A percentile compares a stretch with the other conserved stretches of the same genome.
phyloP scores from a whole-genome alignment of 768 basidiomycete genomes.

The Russula dissimulans region DNA sequence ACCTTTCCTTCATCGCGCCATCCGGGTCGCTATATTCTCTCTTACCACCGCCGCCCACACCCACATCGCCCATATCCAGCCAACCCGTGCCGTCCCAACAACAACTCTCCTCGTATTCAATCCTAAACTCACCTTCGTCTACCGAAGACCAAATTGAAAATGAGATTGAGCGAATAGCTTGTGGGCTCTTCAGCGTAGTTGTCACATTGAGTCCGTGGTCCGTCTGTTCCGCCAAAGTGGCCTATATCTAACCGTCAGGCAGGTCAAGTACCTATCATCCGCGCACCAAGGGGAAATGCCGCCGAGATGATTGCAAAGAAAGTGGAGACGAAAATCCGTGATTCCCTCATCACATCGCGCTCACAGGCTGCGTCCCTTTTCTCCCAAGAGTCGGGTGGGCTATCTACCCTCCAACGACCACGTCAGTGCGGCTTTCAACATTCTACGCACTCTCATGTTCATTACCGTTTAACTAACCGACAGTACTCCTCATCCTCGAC shows the following conservation, averaged over 20 bases:
- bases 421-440: constrained; percentile 38
- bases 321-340: constrained; percentile 84
- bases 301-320: constrained; percentile 99
- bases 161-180: constrained; percentile 87
- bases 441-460: background rate
- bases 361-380: constrained; percentile 58
- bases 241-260: background rate
- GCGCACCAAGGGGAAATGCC: constrained; percentile 90
- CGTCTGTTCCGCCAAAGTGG: background rate
- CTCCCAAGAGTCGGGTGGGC: constrained; percentile 68
- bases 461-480: constrained; percentile 4
- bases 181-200: constrained; percentile 84
- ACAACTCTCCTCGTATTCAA: constrained; percentile 60
- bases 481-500: constrained; percentile 90
- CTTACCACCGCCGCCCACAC: constrained; percentile 46
- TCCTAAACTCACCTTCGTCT: constrained; percentile 86
- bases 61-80: constrained; percentile 28
- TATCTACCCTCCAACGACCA: constrained; percentile 82
- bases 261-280: constrained; percentile 92
- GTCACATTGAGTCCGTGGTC: constrained; percentile 64
- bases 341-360: constrained; percentile 66
- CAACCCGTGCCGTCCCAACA: constrained; percentile 29
- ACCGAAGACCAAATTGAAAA: constrained; percentile 86
- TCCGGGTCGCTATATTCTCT: constrained; percentile 90
- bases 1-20: constrained; percentile 91